Evolutionary conservation across 768 basidiomycete species (phyloP).

Genomic region (Thelephora ganbajun): DNA sequence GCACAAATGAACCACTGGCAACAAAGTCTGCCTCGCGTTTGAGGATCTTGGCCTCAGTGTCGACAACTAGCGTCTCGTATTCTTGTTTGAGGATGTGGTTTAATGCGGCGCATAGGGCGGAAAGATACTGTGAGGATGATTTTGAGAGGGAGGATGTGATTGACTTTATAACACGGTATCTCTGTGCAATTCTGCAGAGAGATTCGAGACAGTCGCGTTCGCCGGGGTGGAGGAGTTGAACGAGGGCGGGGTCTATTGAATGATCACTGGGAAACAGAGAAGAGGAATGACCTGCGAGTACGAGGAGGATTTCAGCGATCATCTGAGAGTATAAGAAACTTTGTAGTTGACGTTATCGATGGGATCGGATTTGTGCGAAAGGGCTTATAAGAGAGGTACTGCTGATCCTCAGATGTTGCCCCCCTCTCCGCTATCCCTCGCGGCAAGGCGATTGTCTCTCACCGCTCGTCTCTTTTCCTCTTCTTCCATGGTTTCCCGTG

Average conservation of each 20-base stretch:
- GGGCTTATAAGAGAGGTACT: too few relatives aligned
- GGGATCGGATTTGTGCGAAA: too few relatives aligned
- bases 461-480: not conserved
- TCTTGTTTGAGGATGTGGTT: slow-evolving; percentile 63
- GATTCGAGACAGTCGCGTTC: slow-evolving; percentile 76
- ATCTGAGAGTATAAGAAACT: slow-evolving; percentile 21
- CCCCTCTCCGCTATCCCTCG: too few relatives aligned
- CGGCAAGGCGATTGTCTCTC: too few relatives aligned
- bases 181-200: slow-evolving; percentile 58
- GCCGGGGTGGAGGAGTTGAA: slow-evolving; percentile 72
- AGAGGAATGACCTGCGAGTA: slow-evolving; percentile 79
- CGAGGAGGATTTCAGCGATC: slow-evolving; percentile 81
- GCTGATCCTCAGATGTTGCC: too few relatives aligned
- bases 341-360: not conserved
- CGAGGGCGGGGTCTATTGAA: slow-evolving; percentile 47
- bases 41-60: slow-evolving; percentile 71
- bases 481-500: slow-evolving; percentile 5
- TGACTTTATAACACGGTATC: slow-evolving; percentile 60
- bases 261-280: slow-evolving; percentile 61
- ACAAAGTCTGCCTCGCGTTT: slow-evolving; percentile 64
- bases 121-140: slow-evolving; percentile 62
- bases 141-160: slow-evolving; percentile 35
- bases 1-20: slow-evolving; percentile 71
- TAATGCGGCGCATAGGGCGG: slow-evolving; percentile 63
- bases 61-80: slow-evolving; percentile 66